Conservation (phyloP, 2,329 filamentous ascomycete genomes). For the Cordyceps javanica region DNA sequence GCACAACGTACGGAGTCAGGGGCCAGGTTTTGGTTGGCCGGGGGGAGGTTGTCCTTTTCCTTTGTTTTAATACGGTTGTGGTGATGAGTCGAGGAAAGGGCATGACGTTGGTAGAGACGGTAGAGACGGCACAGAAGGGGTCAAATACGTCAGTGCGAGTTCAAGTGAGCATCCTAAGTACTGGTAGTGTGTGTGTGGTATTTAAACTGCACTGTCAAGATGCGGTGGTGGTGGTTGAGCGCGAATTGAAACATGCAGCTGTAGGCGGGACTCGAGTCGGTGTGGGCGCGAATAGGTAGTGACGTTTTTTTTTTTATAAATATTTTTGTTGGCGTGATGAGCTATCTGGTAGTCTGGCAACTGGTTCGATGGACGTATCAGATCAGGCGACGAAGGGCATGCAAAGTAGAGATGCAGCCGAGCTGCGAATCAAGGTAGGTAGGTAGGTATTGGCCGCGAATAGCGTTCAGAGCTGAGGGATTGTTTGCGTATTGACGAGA, state of each 20-base stretch:
- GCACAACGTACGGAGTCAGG: not conserved
- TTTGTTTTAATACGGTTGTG: no score
- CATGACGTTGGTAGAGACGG: not conserved
- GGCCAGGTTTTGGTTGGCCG: no score
- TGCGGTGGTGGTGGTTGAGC: not conserved
- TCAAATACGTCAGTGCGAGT: not conserved
- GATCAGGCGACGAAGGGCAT: not conserved
- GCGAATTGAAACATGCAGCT: not conserved
- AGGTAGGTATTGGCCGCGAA: not conserved
- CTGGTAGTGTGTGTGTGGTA: not conserved
- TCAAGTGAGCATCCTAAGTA: not conserved
- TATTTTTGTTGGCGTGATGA: no score
- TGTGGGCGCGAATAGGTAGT: not conserved
- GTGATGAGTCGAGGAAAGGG: not conserved
- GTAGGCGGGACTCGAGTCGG: not conserved
- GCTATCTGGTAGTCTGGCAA: no score
- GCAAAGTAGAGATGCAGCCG: not conserved
- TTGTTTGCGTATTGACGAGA: not conserved
- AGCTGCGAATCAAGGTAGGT: no score
- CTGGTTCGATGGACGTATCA: not conserved
- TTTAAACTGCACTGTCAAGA: not conserved
- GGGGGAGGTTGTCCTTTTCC: no score
- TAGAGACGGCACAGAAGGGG: conserved; percentile 27
- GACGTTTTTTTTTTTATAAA: not conserved
- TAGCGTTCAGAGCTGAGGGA: not conserved